A percentile compares a stretch with the other conserved stretches of the same genome.
phyloP scores from a whole-genome alignment of 2,329 filamentous ascomycete genomes.

The Xenoacremonium recifei region DNA sequence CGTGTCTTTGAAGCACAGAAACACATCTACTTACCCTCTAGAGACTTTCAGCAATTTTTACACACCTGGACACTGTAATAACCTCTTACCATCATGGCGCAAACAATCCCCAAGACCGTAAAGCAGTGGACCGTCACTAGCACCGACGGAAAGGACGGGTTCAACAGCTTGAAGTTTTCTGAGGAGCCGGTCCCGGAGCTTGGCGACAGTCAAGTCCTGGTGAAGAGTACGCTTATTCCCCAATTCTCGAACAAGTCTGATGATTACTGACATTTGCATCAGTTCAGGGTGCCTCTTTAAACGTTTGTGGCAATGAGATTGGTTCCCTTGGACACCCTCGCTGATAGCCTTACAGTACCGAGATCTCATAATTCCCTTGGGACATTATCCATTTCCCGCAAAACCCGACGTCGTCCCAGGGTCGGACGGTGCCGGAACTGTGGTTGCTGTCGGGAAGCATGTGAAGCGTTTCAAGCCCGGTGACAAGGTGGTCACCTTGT shows the following conservation, averaged over 20 bases:
- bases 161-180: constrained; percentile 58
- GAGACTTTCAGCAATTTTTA: too few species aligned
- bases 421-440: constrained; percentile 54
- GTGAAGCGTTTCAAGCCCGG: constrained; percentile 49
- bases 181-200: constrained; percentile 57
- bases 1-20: too few species aligned
- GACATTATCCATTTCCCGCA: constrained; percentile 45
- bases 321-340: not conserved
- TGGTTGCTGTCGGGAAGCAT: constrained; percentile 49
- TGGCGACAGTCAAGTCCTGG: constrained; percentile 70
- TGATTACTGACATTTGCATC: constrained; percentile 7
- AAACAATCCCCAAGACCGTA: constrained; percentile 39
- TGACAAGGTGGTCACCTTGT: constrained; percentile 59
- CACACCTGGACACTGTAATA: too few species aligned
- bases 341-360: constrained; percentile 38
- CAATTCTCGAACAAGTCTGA: not conserved
- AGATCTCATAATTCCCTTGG: constrained; percentile 50
- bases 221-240: constrained; percentile 49
- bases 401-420: constrained; percentile 45
- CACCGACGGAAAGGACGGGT: constrained; percentile 46
- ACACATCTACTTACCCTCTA: too few species aligned
- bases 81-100: too few species aligned
- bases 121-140: constrained; percentile 56
- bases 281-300: constrained; percentile 51
- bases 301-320: constrained; percentile 31